These are phyloP conservation scores for Eudorina sp. DNA, from an alignment of 139 green algal species.

Conservation along the genomic window DNA sequence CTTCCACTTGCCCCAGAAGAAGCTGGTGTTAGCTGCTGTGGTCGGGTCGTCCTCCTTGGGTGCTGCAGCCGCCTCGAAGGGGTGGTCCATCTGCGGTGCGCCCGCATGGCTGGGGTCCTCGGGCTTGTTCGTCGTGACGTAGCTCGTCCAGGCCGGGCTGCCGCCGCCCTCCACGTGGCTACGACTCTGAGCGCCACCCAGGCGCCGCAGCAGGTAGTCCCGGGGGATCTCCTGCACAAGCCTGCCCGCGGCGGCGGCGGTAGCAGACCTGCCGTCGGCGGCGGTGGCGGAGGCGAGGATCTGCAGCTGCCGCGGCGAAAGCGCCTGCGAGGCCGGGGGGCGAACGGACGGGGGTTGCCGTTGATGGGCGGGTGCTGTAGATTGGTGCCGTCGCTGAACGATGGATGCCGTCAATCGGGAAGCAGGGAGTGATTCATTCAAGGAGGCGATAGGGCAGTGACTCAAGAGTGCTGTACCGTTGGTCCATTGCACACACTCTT, in stretches of 20 bases:
- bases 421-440: no score
- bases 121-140: background rate
- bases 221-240: constrained; percentile 69
- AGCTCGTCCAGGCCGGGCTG: constrained; percentile 44
- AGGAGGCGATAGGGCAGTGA: no score
- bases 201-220: constrained; percentile 64
- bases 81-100: constrained; percentile 29
- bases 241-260: constrained; percentile 24
- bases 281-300: constrained; percentile 48
- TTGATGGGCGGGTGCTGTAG: no score
- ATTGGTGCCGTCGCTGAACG: no score
- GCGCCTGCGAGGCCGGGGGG: background rate
- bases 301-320: constrained; percentile 68
- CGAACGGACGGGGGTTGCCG: background rate
- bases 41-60: no score
- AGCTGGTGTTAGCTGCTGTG: constrained; percentile 10
- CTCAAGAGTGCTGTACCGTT: no score
- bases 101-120: background rate
- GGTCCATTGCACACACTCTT: no score
- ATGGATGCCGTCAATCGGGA: no score
- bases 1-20: constrained; percentile 17
- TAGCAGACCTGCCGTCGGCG: constrained; percentile 15
- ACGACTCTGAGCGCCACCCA: constrained; percentile 56
- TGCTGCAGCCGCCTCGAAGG: no score
- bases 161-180: constrained; percentile 39